Evolutionary conservation across 2,329 filamentous ascomycete species (phyloP), one percentile per base, ranked within the genome.

Genomic region (Fusarium sp.): DNA sequence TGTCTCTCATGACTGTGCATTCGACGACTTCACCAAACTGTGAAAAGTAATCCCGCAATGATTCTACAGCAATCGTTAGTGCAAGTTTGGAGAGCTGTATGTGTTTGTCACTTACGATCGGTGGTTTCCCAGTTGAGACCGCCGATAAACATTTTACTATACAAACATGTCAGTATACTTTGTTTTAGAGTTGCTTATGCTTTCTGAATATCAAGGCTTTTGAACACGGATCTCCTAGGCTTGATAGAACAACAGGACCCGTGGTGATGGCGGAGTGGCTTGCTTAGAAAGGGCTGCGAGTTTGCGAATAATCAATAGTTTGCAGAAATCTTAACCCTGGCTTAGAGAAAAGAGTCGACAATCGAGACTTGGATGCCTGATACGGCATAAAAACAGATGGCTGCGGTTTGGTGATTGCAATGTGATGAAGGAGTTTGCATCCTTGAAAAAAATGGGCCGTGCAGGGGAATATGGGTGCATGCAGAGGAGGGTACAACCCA

Each of bases 81-180:
- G 36, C 41, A 35, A 36, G 30, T 42, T 47, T 50, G 38, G 45
- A 41, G 33, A 24, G 30, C 10, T 42, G 33, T 36, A 48, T 47
- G 16, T 47, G 36, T 53, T 38, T 45, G 41, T 33, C 38, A 85
- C 95, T 88, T 91, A 98, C 95, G 91, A 85, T 98, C 95, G 62
- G 96, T 98, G 22, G 96, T 99, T 84, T 99, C 96, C 96, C 96
- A 99, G 81, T 99, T 99, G 61, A 99, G 86, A 44, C 96, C 96
- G 78, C 96, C 96, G 83, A 99, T 99, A 79, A 99, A 99, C 96
- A 99, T 99, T 86, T 99, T 99, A 79, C 96, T 99, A 85, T 79
- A 48, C 50, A 42, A 53, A 61, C 54, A 56, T 62, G 69, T 78
- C 63, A 78, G 76, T 57, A 67, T 51, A n/a, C 28, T 42, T 51